A percentile compares a stretch with the other conserved stretches of the same genome.
These are phyloP conservation scores for Phytopythium sindhum DNA, from an alignment of 352 stramenopile genomes.

Conservation along the genomic window DNA sequence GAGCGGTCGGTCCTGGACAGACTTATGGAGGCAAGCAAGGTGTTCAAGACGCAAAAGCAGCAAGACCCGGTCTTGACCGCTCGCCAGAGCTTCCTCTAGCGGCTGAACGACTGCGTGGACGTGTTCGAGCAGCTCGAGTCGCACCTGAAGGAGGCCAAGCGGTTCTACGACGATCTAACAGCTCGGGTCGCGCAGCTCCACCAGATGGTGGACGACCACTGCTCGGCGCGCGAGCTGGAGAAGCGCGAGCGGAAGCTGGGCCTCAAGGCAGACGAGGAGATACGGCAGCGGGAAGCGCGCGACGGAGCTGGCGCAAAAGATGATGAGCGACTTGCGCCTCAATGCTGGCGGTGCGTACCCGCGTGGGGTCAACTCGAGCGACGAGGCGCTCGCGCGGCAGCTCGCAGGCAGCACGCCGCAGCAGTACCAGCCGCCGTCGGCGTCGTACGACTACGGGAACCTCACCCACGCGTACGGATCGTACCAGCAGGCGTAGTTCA, in stretches of 20 bases:
- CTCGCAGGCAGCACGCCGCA: conserved; percentile 45
- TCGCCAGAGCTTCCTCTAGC: conserved; percentile 57
- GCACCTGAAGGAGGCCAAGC: conserved; percentile 62
- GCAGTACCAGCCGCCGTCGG: conserved; percentile 26
- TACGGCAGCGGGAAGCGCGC: conserved; percentile 42
- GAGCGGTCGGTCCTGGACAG: conserved; percentile 39
- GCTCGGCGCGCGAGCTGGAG: conserved; percentile 60
- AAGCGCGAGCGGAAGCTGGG: conserved; percentile 72
- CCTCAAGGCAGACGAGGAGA: conserved; percentile 51
- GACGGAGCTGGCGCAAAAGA: conserved; percentile 61
- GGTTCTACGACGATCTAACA: conserved; percentile 63
- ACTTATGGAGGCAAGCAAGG: conserved; percentile 38
- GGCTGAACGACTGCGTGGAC: conserved; percentile 63
- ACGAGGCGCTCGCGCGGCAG: conserved; percentile 59
- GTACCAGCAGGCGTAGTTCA: conserved; percentile 33
- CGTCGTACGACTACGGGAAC: conserved; percentile 31
- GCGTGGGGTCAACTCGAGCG: conserved; percentile 17
- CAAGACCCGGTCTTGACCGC: conserved; percentile 48
- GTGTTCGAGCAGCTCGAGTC: conserved; percentile 75
- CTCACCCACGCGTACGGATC: conserved; percentile 28
- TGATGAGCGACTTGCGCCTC: conserved; percentile 68
- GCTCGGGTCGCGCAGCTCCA: conserved; percentile 55
- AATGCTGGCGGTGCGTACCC: conserved; percentile 14
- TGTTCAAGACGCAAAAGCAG: conserved; percentile 60
- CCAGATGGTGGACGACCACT: conserved; percentile 75